Base-by-base conservation (phyloP, 768 basidiomycete species). In the Pisolithus microcarpus region DNA sequence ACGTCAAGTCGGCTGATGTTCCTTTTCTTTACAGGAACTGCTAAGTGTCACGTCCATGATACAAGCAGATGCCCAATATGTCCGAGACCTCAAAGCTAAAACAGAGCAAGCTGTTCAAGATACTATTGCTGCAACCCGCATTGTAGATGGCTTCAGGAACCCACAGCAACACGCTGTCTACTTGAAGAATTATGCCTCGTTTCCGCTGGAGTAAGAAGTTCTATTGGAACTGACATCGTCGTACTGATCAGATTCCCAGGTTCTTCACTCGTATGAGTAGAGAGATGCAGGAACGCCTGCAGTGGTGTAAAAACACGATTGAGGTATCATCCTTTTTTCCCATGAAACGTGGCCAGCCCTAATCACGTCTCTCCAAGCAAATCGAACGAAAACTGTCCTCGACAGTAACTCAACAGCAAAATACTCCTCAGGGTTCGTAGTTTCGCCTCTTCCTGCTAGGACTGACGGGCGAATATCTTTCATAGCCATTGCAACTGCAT, bases 381-480 rank as follows among this genome's bases (percentile, higher is more conserved):
- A 89, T 92, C 57, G 89, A 91, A 67, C 78, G 87, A 48, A 90
- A 87, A 63, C 70, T 91, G 6, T 79, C 84, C 6, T 83, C 85
- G 7, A 78, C 84, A 4, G 73, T 82, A 7, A 70, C 71, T 45
- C 82, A 85, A 58, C 68, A 75, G 7, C 85, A 87, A 62, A 68
- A 72, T 43, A 87, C 87, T 1, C 89, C 89, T 13, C 89, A 92
- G 67, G 79, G 89, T 87, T 57, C 34, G 67, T 46, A 38, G 21
- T 28, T 28, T 30, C 6, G 9, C 19, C 43, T 43, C 37, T 55
- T 51, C 36, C 23, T 40, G 46, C 7, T 51, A 42, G 19, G 39
- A 42, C 39, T 38, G 48, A 43, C 43, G 42, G 43, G 18, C n/a
- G 1, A 53, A 31, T 52, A 19, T 51, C 52, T 28, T 49, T 52